Percentiles rank a stretch among this genome's conserved stretches.
These are phyloP conservation scores for Umbelopsis sp. DNA, from an alignment of 192 early-diverging fungal genomes.

Conservation along the genomic window DNA sequence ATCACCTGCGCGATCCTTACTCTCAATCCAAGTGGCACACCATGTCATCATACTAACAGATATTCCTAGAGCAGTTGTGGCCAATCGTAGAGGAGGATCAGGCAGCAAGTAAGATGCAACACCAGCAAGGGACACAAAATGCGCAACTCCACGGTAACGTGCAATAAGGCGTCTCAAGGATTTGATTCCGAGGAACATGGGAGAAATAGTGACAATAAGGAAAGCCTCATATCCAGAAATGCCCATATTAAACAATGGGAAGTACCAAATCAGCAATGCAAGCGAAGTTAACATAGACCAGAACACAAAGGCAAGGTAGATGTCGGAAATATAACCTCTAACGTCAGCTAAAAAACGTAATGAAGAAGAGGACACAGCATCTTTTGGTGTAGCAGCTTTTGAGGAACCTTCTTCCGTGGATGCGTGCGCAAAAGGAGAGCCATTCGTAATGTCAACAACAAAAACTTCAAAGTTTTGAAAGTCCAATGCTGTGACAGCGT, in stretches of 20 bases:
- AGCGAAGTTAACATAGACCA: slow-evolving; percentile 84
- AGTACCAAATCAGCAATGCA: slow-evolving; percentile 67
- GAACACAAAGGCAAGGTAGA: slow-evolving; percentile 75
- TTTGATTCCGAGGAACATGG: slow-evolving; percentile 60
- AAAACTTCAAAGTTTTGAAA: slow-evolving; percentile 58
- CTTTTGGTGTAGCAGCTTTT: slow-evolving; percentile 16
- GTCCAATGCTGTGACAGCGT: slow-evolving; percentile 72
- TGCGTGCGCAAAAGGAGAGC: not conserved
- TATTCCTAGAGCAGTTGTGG: slow-evolving; percentile 59
- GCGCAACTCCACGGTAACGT: slow-evolving; percentile 56
- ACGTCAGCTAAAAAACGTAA: slow-evolving; percentile 20
- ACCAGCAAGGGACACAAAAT: slow-evolving; percentile 62
- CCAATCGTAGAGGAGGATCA: slow-evolving; percentile 62
- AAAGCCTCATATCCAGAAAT: slow-evolving; percentile 80
- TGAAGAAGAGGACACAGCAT: slow-evolving; percentile 24
- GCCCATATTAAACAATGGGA: slow-evolving; percentile 86
- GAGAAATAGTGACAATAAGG: slow-evolving; percentile 62
- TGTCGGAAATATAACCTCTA: slow-evolving; percentile 59
- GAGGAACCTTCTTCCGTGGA: slow-evolving; percentile 8
- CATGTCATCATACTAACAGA: slow-evolving; percentile 61
- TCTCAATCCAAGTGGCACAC: slow-evolving; percentile 60
- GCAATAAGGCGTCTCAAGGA: slow-evolving; percentile 55
- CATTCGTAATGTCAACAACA: slow-evolving; percentile 42
- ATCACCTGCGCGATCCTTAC: slow-evolving; percentile 50
- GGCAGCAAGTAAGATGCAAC: slow-evolving; percentile 61